Evolutionary conservation across 2,329 filamentous ascomycete genomes (phyloP), one percentile per base, ranked within the genome.

Genomic region (Lecanicillium sp.): DNA sequence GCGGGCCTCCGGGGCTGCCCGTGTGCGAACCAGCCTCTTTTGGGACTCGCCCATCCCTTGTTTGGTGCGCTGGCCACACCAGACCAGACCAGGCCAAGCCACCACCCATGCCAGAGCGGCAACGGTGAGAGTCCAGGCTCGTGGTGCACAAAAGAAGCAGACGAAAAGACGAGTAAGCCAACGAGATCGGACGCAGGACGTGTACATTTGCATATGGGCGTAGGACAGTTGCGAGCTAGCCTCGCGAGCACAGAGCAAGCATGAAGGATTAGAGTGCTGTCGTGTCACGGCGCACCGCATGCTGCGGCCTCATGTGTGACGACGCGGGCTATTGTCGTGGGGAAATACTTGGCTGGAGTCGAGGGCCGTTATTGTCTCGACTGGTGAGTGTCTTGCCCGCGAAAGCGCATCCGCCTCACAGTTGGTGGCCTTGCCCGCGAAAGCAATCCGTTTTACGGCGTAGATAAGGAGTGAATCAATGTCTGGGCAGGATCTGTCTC

Each of bases 171-270:
- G 15, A 36, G 15, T 33, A 38, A 45, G 35, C 36, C 44, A 24
- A 47, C 44, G 36, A 47, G 20, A 40, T 33, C 44, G 44, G 44
- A 47, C 36, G 44, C 36, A 40, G 29, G 44, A 33, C 27, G 27
- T 47, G 36, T 33, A 27, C 36, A 47, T 32, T 37, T 47, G 36
- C 44, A 46, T 40, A 47, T 26, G 44, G 21, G n/a, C 14, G 44
- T 30, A 30, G 29, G 20, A 26, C 17, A 21, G 33, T 29, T 43
- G 10, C n/a, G 41, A 27, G 19, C 24, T 41, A 20, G 26, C 38
- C 15, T 32, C 6, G 26, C 9, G 27, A 44, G 32, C 2, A 9
- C 38, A 5, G 4, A 29, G n/a, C n/a, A n/a, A n/a, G n/a, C n/a
- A n/a, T n/a, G n/a, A n/a, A n/a, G n/a, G n/a, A 7, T 19, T 26